These are phyloP conservation scores for Eragrostis curvula DNA, from an alignment of 176 grass and related monocot genomes.

Conservation along the genomic window DNA sequence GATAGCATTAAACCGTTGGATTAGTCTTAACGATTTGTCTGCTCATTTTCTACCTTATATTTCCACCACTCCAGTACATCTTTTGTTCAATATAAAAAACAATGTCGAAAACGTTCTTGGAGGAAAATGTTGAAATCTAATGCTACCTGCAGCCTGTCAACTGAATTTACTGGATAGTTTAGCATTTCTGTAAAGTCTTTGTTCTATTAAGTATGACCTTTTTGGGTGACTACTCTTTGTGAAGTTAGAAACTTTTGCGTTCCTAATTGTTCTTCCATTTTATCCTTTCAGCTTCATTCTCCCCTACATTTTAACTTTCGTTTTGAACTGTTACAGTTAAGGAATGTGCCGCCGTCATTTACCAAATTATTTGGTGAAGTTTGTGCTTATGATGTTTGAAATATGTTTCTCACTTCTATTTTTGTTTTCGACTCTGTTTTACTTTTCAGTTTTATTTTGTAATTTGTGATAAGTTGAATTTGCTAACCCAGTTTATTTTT, in stretches of 20 bases:
- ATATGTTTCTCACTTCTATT: not conserved
- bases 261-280: not conserved
- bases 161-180: not conserved
- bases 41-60: not conserved
- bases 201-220: not conserved
- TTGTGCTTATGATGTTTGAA: not conserved
- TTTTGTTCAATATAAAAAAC: not conserved
- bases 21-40: not conserved
- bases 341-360: not conserved
- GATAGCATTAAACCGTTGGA: not conserved
- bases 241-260: not conserved
- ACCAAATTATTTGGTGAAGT: not conserved
- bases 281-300: not conserved
- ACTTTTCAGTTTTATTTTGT: slow-evolving; percentile 19
- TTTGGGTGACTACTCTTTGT: not conserved
- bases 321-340: not conserved
- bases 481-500: not conserved
- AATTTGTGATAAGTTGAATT: not conserved
- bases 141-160: not conserved
- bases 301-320: not conserved
- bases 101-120: not conserved
- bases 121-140: not conserved
- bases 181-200: not conserved
- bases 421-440: not conserved
- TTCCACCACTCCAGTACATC: not conserved